Percentiles rank a stretch among this genome's conserved stretches.
Evolutionary conservation across 768 basidiomycete species (phyloP).

Genomic region (Pleurotus ostreatus): DNA sequence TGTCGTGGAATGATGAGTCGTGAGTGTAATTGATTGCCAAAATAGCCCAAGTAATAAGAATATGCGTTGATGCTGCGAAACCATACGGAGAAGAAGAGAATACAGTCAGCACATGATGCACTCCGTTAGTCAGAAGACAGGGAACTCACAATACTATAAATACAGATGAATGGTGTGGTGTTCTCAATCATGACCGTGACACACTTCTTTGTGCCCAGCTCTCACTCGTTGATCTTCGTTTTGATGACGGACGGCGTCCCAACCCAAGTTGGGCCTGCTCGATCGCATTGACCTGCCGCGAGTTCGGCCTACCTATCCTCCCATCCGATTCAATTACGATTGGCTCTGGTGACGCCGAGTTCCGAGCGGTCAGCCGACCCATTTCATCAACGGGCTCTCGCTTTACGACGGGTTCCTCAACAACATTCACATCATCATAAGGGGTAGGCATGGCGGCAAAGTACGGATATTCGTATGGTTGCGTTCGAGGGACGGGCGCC

Average conservation of each 20-base stretch:
- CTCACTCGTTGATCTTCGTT: conserved; percentile 1
- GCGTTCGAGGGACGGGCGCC: conserved; percentile 3
- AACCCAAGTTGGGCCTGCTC: background rate
- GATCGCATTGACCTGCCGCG: background rate
- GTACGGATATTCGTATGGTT: conserved; percentile 7
- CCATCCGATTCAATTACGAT: background rate
- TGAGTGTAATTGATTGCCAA: background rate
- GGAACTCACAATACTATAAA: background rate
- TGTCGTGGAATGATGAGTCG: background rate
- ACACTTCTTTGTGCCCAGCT: background rate
- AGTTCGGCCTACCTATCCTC: background rate
- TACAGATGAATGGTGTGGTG: background rate
- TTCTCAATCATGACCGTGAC: background rate
- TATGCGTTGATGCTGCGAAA: background rate
- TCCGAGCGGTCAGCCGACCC: background rate
- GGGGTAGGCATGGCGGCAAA: conserved; percentile 5
- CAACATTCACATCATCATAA: background rate
- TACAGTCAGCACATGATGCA: too few species aligned
- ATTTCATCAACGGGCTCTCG: background rate
- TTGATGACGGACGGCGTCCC: conserved; percentile 1
- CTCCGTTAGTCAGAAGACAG: background rate
- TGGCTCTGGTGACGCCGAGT: background rate
- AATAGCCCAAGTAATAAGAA: background rate
- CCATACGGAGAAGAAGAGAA: too few species aligned
- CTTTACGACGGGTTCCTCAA: background rate